These are phyloP conservation scores for Tetrahymena borealis DNA, from an alignment of 73 alveolate species.

Conservation along the genomic window DNA sequence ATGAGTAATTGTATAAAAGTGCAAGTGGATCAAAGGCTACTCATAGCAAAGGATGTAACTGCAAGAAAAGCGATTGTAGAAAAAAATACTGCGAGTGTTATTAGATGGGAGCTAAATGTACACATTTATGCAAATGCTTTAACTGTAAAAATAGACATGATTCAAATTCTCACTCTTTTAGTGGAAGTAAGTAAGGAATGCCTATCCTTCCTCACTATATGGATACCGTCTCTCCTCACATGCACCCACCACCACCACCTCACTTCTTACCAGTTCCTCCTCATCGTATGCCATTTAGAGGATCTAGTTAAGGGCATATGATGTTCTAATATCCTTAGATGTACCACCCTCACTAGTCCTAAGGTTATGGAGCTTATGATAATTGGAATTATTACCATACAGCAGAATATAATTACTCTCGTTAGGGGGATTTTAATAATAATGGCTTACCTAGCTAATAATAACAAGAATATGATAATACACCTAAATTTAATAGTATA, in stretches of 20 bases:
- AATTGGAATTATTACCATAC: background rate
- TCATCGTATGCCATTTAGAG: background rate
- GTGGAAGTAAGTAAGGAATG: background rate
- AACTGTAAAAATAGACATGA: constrained; percentile 71
- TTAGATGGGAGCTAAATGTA: constrained; percentile 80
- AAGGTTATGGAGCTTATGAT: background rate
- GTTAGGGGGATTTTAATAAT: background rate
- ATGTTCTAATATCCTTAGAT: background rate
- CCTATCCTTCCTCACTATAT: background rate
- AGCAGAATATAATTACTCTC: background rate
- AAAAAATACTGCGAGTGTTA: constrained; percentile 96
- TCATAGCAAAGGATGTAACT: constrained; percentile 81
- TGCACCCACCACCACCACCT: background rate
- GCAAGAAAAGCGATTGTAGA: constrained; percentile 87
- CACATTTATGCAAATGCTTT: constrained; percentile 85
- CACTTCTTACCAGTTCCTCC: background rate
- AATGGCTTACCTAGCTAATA: background rate
- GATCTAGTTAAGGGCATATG: background rate
- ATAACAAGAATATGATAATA: background rate
- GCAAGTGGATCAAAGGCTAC: background rate
- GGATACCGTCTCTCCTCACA: background rate
- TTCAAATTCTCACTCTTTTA: background rate
- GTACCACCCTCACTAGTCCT: background rate
- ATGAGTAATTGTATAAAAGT: background rate
- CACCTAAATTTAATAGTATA: background rate